These are phyloP conservation scores for Vaccinium corymbosum DNA, from an alignment of 148 eudicot genomes.

Conservation along the genomic window DNA sequence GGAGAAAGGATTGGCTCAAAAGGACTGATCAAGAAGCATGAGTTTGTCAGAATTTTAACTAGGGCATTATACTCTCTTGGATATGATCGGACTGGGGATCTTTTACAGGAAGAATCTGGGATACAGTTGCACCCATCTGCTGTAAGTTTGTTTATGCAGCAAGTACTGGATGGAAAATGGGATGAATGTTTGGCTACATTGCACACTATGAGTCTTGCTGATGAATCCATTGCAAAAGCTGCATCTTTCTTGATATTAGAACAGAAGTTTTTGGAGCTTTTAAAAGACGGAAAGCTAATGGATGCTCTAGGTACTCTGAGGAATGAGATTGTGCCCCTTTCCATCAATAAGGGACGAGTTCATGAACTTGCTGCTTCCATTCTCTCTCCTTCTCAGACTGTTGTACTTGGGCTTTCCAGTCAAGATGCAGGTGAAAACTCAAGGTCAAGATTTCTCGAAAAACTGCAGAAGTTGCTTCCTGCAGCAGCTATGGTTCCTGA, in stretches of 20 bases:
- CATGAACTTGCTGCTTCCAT: constrained; percentile 48
- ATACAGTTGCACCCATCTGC: constrained; percentile 45
- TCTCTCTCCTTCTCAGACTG: constrained; percentile 20
- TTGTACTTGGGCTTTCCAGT: constrained; percentile 22
- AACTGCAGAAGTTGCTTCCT: constrained; percentile 60
- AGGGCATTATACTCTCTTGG: constrained; percentile 68
- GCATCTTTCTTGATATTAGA: constrained; percentile 69
- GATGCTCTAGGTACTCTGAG: constrained; percentile 65
- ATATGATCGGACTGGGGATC: constrained; percentile 46
- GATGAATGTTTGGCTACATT: constrained; percentile 55
- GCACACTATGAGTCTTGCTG: constrained; percentile 48
- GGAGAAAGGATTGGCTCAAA: constrained; percentile 57
- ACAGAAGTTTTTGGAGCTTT: constrained; percentile 65
- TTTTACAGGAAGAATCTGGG: constrained; percentile 69
- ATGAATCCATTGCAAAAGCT: constrained; percentile 36
- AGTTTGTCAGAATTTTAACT: constrained; percentile 58
- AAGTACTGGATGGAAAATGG: constrained; percentile 63
- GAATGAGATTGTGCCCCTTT: constrained; percentile 64
- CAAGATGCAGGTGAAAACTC: constrained; percentile 26
- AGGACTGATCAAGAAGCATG: constrained; percentile 61
- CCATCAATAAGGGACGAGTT: constrained; percentile 39
- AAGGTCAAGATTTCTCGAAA: constrained; percentile 53
- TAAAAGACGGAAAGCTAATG: constrained; percentile 40
- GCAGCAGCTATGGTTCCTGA: constrained; percentile 60
- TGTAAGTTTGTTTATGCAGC: constrained; percentile 49